These are phyloP conservation scores for Ogataea saltuana DNA, from an alignment of 805 yeast genomes.

Conservation along the genomic window DNA sequence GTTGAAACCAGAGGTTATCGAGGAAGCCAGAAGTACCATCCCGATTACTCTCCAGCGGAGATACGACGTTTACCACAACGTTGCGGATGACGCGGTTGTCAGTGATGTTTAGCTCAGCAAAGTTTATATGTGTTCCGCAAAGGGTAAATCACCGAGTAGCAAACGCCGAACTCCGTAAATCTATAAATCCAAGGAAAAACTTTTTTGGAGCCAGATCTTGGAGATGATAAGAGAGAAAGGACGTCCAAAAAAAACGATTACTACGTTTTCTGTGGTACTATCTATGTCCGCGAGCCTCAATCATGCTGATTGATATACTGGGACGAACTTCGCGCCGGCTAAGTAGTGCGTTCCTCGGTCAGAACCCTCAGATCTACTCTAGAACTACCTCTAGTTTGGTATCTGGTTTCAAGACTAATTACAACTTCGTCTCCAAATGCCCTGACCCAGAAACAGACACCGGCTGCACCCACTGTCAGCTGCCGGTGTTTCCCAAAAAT, in stretches of 20 bases:
- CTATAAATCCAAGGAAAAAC: background rate
- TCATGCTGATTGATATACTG: too few species aligned
- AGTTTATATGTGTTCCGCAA: background rate
- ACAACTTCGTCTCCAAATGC: conserved; percentile 34
- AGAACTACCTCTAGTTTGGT: background rate
- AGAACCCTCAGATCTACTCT: background rate
- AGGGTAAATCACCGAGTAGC: background rate
- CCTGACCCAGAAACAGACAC: conserved; percentile 56
- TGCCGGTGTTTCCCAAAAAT: conserved; percentile 43
- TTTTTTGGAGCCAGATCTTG: background rate
- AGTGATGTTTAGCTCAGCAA: conserved; percentile 18
- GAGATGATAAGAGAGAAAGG: background rate
- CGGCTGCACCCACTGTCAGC: conserved; percentile 60
- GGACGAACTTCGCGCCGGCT: too few species aligned
- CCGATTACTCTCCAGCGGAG: conserved; percentile 73
- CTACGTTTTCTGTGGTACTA: too few species aligned
- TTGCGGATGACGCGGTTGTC: conserved; percentile 29
- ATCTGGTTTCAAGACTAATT: conserved; percentile 11
- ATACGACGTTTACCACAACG: conserved; percentile 61
- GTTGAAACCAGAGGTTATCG: conserved; percentile 61
- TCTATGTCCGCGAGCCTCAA: too few species aligned
- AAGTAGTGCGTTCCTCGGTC: too few species aligned
- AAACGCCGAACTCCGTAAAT: background rate
- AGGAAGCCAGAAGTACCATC: conserved; percentile 59
- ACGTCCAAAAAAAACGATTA: too few species aligned